These are phyloP conservation scores for Plasmodium berghei DNA, from an alignment of 169 alveolate species.

Conservation along the genomic window DNA sequence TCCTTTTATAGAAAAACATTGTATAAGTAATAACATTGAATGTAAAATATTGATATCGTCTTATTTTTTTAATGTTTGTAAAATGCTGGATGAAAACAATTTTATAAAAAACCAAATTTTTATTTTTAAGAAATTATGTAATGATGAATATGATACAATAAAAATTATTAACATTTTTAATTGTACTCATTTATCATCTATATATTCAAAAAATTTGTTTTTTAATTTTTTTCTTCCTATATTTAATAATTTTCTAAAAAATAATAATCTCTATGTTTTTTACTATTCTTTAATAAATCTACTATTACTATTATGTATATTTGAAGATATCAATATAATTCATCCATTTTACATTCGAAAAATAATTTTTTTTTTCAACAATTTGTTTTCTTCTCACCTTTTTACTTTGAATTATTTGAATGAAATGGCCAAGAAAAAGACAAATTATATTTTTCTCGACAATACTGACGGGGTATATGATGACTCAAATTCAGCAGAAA, in stretches of 20 bases:
- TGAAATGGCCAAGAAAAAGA: constrained; percentile 56
- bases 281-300: constrained; percentile 57
- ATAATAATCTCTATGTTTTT: constrained; percentile 45
- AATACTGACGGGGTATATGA: neutral
- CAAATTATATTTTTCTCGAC: constrained; percentile 29
- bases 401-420: constrained; percentile 59
- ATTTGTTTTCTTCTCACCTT: constrained; percentile 52
- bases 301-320: constrained; percentile 29
- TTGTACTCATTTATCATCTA: constrained; percentile 46
- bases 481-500: neutral
- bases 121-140: constrained; percentile 19
- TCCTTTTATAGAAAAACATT: constrained; percentile 27
- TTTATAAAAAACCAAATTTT: constrained; percentile 7
- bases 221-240: constrained; percentile 45
- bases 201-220: constrained; percentile 43
- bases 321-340: constrained; percentile 62
- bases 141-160: constrained; percentile 42
- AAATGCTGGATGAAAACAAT: constrained; percentile 35
- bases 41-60: constrained; percentile 43
- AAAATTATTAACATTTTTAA: constrained; percentile 64
- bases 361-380: constrained; percentile 69
- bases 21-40: neutral
- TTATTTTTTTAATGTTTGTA: constrained; percentile 49
- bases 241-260: constrained; percentile 38
- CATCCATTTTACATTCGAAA: constrained; percentile 69